Evolutionary conservation across 2,329 filamentous ascomycete genomes (phyloP), one percentile per base, ranked within the genome.

Genomic region (Alternaria sp.): DNA sequence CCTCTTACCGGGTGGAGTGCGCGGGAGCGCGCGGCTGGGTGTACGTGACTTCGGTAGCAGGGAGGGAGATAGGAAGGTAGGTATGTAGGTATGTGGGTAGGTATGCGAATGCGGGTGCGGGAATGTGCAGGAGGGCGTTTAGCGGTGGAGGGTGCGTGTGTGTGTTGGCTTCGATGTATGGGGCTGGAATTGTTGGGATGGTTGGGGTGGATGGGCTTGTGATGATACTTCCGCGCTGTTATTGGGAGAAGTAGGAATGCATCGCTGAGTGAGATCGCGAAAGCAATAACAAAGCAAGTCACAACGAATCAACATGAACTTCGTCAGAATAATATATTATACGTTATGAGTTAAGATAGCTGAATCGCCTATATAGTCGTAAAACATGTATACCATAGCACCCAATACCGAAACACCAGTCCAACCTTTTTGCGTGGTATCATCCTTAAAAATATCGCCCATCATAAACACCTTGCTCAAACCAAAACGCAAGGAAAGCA

Each of bases 111-210:
- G 44, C 44, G 45, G 9, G 50, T 51, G 46, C 54, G 54, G 54
- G 58, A 40, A 44, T 17, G 26, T 54, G 62, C 54, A 59, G 54
- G 49, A 61, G 43, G 54, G 62, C 49, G 46, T 32, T 50, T 54
- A n/a, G 62, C 49, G 58, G 62, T 56, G 51, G 54, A 17, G 40
- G 54, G 44, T 13, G 25, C n/a, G 25, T 15, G 25, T 21, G 25
- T 15, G 32, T 52, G 45, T 30, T 19, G 12, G 55, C 23, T 19
- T 32, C 21, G 10, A 25, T n/a, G 15, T 36, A 36, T 36, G 15
- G 32, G 11, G 2, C 13, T 19, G 46, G 6, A 6, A 13, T 11
- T 40, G n/a, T 17, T 10, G 36, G 36, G 36, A 32, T 13, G 17
- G 5, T 8, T 30, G 26, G n/a, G n/a, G 8, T 21, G n/a, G 26